These are phyloP conservation scores for Drechslera avenae DNA, from an alignment of 2,329 filamentous ascomycete species.

Conservation along the genomic window DNA sequence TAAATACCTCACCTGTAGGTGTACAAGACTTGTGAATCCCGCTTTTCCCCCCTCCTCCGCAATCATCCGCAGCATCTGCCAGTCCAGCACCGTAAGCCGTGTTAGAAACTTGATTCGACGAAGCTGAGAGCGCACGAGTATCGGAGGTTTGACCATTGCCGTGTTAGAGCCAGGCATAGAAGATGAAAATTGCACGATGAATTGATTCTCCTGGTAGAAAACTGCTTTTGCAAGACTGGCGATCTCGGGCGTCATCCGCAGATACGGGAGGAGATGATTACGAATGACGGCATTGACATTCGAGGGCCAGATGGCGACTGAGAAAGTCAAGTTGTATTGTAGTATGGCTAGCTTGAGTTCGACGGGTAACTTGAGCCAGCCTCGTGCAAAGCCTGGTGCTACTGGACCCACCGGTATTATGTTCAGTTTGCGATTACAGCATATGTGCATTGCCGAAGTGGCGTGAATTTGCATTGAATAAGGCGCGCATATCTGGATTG, in stretches of 20 bases:
- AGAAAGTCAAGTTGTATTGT: background rate
- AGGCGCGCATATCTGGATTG: background rate
- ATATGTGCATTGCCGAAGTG: background rate
- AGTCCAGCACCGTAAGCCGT: background rate
- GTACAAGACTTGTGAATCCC: background rate
- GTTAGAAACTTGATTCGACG: background rate
- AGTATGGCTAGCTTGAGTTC: conserved; percentile 4
- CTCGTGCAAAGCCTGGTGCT: background rate
- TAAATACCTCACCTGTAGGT: background rate
- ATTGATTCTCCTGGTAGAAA: background rate
- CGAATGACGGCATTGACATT: background rate
- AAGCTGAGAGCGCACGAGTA: background rate
- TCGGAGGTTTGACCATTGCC: background rate
- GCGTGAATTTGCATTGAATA: background rate
- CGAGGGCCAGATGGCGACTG: background rate
- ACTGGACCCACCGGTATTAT: background rate
- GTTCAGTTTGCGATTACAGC: background rate
- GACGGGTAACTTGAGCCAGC: background rate
- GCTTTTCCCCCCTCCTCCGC: background rate
- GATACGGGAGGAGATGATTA: background rate
- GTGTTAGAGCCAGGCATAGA: background rate
- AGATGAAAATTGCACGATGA: background rate
- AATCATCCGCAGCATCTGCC: background rate
- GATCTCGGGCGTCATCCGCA: background rate
- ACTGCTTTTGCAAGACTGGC: background rate